A percentile compares a stretch with the other conserved stretches of the same genome.
Evolutionary conservation across 345 rosid genomes (phyloP).

Genomic region (Eucalyptus sideroxylon): DNA sequence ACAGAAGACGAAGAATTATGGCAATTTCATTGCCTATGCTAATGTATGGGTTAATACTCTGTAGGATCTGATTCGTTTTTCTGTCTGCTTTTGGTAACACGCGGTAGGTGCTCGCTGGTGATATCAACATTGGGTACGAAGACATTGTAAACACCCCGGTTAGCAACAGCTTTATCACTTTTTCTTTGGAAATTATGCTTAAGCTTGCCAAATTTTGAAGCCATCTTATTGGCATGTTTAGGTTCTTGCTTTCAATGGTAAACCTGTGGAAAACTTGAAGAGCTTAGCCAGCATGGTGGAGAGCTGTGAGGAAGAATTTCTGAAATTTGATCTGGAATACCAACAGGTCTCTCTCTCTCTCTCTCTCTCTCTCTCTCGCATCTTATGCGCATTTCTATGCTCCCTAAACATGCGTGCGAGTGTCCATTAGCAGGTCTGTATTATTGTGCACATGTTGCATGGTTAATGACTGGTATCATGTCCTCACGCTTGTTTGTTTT

Average conservation of each 20-base stretch:
- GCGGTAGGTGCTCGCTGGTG: constrained; percentile 78
- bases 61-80: background rate
- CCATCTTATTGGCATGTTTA: background rate
- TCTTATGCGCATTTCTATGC: background rate
- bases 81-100: background rate
- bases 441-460: background rate
- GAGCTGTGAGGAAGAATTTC: constrained; percentile 41
- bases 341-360: constrained; percentile 29
- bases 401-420: background rate
- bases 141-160: constrained; percentile 92
- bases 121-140: constrained; percentile 85
- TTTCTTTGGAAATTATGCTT: background rate
- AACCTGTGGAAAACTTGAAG: constrained; percentile 59
- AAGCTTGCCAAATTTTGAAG: background rate
- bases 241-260: constrained; percentile 54
- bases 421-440: background rate
- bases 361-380: background rate
- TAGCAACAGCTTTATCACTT: background rate
- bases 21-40: background rate
- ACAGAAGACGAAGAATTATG: background rate
- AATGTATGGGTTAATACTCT: background rate
- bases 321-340: constrained; percentile 52
- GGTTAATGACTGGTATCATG: background rate
- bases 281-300: constrained; percentile 53
- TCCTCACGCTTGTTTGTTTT: background rate